Percentiles rank a stretch among this genome's conserved stretches.
These are phyloP conservation scores for Diaporthe vexans DNA, from an alignment of 2,329 filamentous ascomycete species.

Conservation along the genomic window DNA sequence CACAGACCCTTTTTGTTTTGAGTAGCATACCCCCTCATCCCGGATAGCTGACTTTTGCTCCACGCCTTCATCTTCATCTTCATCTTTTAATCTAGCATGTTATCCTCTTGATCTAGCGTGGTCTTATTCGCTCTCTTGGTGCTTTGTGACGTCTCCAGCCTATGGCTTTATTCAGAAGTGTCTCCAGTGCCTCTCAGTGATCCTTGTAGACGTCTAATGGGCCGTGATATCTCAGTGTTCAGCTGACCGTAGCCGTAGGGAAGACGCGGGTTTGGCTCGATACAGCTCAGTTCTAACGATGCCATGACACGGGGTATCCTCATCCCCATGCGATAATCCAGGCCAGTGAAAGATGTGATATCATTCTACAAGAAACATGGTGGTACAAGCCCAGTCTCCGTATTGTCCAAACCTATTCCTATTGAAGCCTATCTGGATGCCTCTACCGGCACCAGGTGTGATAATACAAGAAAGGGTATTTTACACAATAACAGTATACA, in stretches of 20 bases:
- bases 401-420: background rate
- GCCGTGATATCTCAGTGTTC: background rate
- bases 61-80: slow-evolving; percentile 43
- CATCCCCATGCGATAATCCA: too few relatives aligned
- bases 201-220: background rate
- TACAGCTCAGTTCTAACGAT: background rate
- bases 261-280: background rate
- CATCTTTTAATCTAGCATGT: slow-evolving; percentile 24
- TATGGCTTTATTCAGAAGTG: too few relatives aligned
- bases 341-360: too few relatives aligned
- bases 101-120: background rate
- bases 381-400: background rate
- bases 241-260: too few relatives aligned
- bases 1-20: background rate
- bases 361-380: background rate
- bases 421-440: background rate
- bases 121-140: background rate
- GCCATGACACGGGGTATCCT: too few relatives aligned
- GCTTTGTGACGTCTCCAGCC: too few relatives aligned
- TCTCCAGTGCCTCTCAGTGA: background rate
- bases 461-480: background rate
- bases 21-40: slow-evolving; percentile 34
- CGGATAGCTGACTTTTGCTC: slow-evolving; percentile 43
- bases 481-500: slow-evolving; percentile 1
- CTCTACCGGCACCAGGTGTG: background rate